phyloP scores from a whole-genome alignment of 2,329 filamentous ascomycete genomes.

The Fusarium sp. region DNA sequence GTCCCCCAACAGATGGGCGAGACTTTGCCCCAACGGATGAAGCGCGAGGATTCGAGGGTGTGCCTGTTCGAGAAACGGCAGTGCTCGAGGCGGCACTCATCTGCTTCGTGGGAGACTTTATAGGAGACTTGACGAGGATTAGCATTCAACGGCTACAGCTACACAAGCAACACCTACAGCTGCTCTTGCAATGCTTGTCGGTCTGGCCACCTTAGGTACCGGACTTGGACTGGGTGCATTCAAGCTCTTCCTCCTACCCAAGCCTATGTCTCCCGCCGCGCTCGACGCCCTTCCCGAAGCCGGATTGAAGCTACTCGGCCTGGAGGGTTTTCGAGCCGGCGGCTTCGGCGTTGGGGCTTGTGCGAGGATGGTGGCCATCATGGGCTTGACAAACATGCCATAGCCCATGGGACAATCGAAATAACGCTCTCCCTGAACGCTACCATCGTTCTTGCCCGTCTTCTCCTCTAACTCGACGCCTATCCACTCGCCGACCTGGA shows the following conservation, averaged over 20 bases:
- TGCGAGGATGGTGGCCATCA: constrained; percentile 72
- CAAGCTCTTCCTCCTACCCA: constrained; percentile 75
- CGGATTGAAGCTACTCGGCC: constrained; percentile 65
- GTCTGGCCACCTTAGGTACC: constrained; percentile 67
- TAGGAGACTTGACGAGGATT: constrained; percentile 71
- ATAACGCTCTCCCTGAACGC: constrained; percentile 87
- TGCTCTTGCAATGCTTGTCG: constrained; percentile 70
- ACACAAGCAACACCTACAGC: constrained; percentile 53
- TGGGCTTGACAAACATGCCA: constrained; percentile 87
- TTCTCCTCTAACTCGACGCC: constrained; percentile 88
- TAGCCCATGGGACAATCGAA: constrained; percentile 84
- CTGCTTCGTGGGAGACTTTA: constrained; percentile 85
- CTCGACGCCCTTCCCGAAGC: constrained; percentile 57
- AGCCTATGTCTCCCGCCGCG: constrained; percentile 64
- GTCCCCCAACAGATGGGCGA: constrained; percentile 67
- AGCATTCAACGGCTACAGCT: constrained; percentile 27
- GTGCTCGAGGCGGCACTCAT: constrained; percentile 69
- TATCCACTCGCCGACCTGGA: constrained; percentile 87
- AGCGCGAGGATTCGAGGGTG: constrained; percentile 69
- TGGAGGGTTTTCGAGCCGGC: constrained; percentile 56
- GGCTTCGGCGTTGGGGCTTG: constrained; percentile 59
- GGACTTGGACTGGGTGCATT: constrained; percentile 81
- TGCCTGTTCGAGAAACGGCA: constrained; percentile 73
- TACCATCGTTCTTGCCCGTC: constrained; percentile 93
- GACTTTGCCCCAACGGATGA: constrained; percentile 63